phyloP scores from a whole-genome alignment of 768 basidiomycete genomes.

The Boletellus ananiceps region DNA sequence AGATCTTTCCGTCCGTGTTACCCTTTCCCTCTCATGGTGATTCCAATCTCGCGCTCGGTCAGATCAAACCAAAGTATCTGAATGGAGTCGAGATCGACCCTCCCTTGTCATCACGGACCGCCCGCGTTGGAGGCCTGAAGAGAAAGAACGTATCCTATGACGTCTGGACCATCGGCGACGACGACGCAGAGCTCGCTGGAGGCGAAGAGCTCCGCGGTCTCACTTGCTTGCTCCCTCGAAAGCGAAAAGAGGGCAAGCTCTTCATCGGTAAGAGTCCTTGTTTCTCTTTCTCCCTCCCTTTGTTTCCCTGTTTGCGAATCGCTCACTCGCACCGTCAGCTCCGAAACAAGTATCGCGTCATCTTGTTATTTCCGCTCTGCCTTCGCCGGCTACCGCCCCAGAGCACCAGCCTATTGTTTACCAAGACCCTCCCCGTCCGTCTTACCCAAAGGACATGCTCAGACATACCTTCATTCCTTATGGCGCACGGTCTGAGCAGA shows the following conservation, averaged over 20 bases:
- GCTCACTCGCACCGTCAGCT: conserved; percentile 38
- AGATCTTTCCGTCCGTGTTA: not conserved
- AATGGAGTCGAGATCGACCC: conserved; percentile 47
- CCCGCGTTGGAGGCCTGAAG: conserved; percentile 45
- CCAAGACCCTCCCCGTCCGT: conserved; percentile 52
- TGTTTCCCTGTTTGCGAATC: no score
- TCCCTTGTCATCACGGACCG: conserved; percentile 37
- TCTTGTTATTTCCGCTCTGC: conserved; percentile 52
- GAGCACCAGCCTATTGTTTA: conserved; percentile 21
- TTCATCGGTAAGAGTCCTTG: conserved; percentile 44
- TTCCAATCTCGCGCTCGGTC: not conserved
- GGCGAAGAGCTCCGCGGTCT: conserved; percentile 63
- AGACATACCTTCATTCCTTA: conserved; percentile 63
- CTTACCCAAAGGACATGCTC: conserved; percentile 55
- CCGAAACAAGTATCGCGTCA: conserved; percentile 56
- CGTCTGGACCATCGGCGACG: conserved; percentile 57
- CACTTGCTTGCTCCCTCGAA: conserved; percentile 62
- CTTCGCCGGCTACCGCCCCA: conserved; percentile 27
- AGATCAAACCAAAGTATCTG: conserved; percentile 68
- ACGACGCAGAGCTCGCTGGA: conserved; percentile 33
- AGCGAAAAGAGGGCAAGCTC: conserved; percentile 53
- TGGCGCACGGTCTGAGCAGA: conserved; percentile 39
- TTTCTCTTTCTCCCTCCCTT: conserved; percentile 28
- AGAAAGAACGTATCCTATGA: conserved; percentile 57
- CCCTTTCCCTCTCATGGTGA: not conserved